phyloP scores from a whole-genome alignment of 83 land plant species.

The Thuja plicata region DNA sequence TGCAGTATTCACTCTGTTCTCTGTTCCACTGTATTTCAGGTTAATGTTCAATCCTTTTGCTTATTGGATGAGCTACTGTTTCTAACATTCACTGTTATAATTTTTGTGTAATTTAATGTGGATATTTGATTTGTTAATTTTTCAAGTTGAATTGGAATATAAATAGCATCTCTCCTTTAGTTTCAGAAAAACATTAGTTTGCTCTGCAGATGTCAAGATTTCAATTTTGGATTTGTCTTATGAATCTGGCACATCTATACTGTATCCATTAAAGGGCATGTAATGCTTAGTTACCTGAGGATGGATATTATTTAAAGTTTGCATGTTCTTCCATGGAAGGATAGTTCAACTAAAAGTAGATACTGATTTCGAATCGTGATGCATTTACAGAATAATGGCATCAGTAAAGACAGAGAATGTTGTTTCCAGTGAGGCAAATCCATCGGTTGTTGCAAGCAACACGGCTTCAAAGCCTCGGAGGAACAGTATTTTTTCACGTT shows the following conservation, averaged over 20 bases:
- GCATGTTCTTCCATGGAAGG: not conserved
- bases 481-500: slow-evolving; percentile 29
- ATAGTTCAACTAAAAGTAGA: not conserved
- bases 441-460: not conserved
- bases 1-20: not conserved
- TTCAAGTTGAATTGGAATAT: not conserved
- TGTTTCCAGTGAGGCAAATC: not conserved
- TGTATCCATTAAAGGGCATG: not conserved
- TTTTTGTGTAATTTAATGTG: not conserved
- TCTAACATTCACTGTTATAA: not conserved
- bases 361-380: not conserved
- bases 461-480: not conserved
- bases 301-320: not conserved
- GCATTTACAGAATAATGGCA: slow-evolving; percentile 9
- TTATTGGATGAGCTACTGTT: not conserved
- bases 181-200: not conserved
- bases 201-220: not conserved
- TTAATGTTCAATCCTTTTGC: not conserved
- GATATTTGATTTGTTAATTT: not conserved
- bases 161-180: not conserved
- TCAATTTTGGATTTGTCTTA: not conserved
- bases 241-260: not conserved
- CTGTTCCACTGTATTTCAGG: not conserved
- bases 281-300: not conserved
- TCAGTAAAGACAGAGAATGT: slow-evolving; percentile 5